Evolutionary conservation across 208 protist genomes (phyloP), one percentile per base, ranked within the genome.

Genomic region (Wallacemonas sp.): DNA sequence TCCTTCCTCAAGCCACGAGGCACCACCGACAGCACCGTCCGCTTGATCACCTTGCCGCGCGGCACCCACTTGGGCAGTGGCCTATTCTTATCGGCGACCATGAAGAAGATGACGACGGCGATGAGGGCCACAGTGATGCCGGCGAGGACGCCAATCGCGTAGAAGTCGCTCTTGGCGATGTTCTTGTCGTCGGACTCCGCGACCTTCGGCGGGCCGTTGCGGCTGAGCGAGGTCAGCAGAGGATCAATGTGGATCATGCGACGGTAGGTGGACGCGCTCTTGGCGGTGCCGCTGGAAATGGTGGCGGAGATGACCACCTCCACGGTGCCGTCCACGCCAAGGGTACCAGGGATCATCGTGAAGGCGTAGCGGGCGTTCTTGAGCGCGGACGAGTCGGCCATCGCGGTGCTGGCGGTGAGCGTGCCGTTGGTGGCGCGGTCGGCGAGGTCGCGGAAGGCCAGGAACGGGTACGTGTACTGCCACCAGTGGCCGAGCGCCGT

Each of bases 61-160:
- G 88, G 88, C 62, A 91, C 77, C 85, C 88, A 94, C 74, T 80
- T 82, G 39, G 88, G 88, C 52, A 94, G 71, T 39, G 88, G 88
- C 20, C 76, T 74, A 72, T 82, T 83, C 75, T 84, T 92, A 66
- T 94, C 86, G 49, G 85, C 83, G 54, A 87, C 33, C 72, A 91
- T 81, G 63, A 85, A 90, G 54, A 92, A 77, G 46, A 94, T 72
- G 18, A 66, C 88, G 4, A 77, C 76, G 14, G 85, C 64, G 28
- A 87, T 77, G 42, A 94, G 62, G 12, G 68, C 73, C 48, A 84
- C 76, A 0, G 81, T 67, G 14, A 92, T 73, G 33, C 74, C 85
- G n/a, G 73, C 79, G 7, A 77, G 70, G 31, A 76, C 79, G 49
- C 76, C 81, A 28, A 92, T 74, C 11, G 74, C 85, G 68, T 86